Evolutionary conservation across 257 asterid species (phyloP).

Genomic region (Haberlea rhodopensis): DNA sequence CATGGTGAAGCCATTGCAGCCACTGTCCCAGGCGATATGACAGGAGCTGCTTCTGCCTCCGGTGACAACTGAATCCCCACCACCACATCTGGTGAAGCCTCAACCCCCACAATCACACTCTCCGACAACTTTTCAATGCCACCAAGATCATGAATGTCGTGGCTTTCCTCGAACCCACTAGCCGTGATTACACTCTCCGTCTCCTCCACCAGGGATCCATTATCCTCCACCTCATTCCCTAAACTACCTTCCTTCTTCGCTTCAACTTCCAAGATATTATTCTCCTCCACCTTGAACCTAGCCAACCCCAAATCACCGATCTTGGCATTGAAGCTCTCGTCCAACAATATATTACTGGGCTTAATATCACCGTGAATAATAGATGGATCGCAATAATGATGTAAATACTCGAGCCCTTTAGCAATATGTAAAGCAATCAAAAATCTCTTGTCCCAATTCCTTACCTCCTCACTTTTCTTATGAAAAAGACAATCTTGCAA

Average conservation of each 20-base stretch:
- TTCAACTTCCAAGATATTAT: constrained; percentile 46
- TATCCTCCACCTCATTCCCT: constrained; percentile 54
- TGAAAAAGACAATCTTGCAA: constrained; percentile 87
- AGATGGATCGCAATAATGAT: constrained; percentile 83
- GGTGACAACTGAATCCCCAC: constrained; percentile 54
- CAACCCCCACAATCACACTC: constrained; percentile 54
- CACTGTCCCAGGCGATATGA: constrained; percentile 73
- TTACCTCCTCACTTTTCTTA: constrained; percentile 67
- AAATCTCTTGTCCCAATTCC: constrained; percentile 67
- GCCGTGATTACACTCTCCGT: constrained; percentile 74
- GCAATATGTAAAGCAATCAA: constrained; percentile 69
- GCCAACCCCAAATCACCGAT: constrained; percentile 95
- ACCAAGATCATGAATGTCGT: constrained; percentile 27
- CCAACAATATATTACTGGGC: constrained; percentile 79
- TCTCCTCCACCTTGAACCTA: constrained; percentile 69
- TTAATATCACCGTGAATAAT: constrained; percentile 87
- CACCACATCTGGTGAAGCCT: constrained; percentile 60
- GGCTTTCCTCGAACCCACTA: constrained; percentile 58
- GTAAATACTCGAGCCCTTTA: constrained; percentile 82
- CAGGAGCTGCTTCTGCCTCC: constrained; percentile 39
- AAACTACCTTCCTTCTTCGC: constrained; percentile 49
- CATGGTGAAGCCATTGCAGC: constrained; percentile 72
- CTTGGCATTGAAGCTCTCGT: constrained; percentile 58
- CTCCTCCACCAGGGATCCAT: constrained; percentile 71
- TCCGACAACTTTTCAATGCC: constrained; percentile 67